Percentiles rank a stretch among this genome's conserved stretches.
Conservation (phyloP, 2,329 filamentous ascomycete genomes). For the Nigrospora sphaerica region DNA sequence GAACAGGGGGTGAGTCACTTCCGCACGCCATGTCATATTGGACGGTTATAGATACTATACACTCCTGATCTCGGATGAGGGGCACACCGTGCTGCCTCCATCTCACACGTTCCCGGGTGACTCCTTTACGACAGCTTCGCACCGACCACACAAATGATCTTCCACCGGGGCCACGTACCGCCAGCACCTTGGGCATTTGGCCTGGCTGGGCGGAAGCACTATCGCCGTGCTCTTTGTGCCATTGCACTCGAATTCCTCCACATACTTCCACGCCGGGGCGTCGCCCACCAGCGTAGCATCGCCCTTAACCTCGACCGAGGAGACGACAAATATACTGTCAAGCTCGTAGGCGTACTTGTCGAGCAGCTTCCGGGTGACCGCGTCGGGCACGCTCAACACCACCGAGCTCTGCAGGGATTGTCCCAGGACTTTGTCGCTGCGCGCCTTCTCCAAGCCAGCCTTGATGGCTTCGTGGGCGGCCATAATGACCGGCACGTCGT, state of each 20-base stretch:
- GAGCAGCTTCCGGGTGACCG: constrained; percentile 23
- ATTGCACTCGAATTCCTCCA: constrained; percentile 33
- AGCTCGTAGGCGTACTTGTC: constrained; percentile 43
- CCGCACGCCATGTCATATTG: no score
- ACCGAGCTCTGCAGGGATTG: constrained; percentile 77
- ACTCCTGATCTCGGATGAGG: no score
- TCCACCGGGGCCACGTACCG: constrained; percentile 65
- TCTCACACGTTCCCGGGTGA: not conserved
- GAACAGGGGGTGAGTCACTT: no score
- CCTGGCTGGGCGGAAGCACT: constrained; percentile 40
- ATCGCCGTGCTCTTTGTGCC: constrained; percentile 29
- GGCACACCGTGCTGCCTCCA: no score
- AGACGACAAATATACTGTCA: constrained; percentile 62
- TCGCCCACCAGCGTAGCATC: constrained; percentile 12
- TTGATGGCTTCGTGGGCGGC: constrained; percentile 63
- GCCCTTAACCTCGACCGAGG: constrained; percentile 46
- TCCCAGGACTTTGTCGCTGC: constrained; percentile 64
- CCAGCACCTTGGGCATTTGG: constrained; percentile 89
- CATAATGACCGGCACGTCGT: constrained; percentile 40
- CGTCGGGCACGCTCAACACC: constrained; percentile 39
- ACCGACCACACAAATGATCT: constrained; percentile 64
- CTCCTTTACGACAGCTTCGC: constrained; percentile 53
- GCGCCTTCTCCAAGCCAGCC: constrained; percentile 64
- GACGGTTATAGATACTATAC: no score
- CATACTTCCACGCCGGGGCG: constrained; percentile 31